Percentiles rank a stretch among this genome's conserved stretches.
phyloP scores from a whole-genome alignment of 1,284 basidiomycete genomes.

The Hypsizygus ulmarius region DNA sequence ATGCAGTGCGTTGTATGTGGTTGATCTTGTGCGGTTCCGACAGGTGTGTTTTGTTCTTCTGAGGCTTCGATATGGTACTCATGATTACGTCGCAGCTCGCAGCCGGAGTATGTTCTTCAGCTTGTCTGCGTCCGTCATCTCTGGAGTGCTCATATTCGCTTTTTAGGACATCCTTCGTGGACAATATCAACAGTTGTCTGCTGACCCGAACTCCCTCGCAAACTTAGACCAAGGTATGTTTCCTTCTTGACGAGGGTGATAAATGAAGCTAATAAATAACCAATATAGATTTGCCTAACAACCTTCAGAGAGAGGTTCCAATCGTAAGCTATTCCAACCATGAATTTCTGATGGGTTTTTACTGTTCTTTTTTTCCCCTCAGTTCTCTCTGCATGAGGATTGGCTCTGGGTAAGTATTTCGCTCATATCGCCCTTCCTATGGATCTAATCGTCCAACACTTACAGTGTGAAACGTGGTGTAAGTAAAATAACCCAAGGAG shows the following conservation, averaged over 20 bases:
- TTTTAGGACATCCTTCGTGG: slow-evolving; percentile 83
- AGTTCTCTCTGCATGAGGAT: slow-evolving; percentile 85
- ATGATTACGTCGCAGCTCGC: slow-evolving; percentile 51
- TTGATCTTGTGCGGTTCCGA: slow-evolving; percentile 95
- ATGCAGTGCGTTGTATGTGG: slow-evolving; percentile 87
- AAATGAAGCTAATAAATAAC: not conserved
- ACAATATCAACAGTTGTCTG: slow-evolving; percentile 90
- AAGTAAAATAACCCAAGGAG: slow-evolving; percentile 25
- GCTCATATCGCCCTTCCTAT: not conserved
- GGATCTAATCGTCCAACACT: not conserved
- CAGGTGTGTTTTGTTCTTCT: slow-evolving; percentile 45
- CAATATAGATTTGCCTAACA: slow-evolving; percentile 82
- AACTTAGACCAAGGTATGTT: slow-evolving; percentile 88
- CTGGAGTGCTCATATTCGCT: slow-evolving; percentile 1
- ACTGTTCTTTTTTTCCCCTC: slow-evolving; percentile 13
- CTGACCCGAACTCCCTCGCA: slow-evolving; percentile 90
- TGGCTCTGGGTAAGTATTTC: slow-evolving; percentile 83
- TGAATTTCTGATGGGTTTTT: not conserved
- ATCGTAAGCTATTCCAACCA: slow-evolving; percentile 57
- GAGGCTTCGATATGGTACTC: slow-evolving; percentile 3
- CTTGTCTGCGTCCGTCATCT: slow-evolving; percentile 1
- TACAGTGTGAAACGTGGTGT: slow-evolving; percentile 86
- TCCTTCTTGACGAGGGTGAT: not conserved
- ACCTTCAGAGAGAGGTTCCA: slow-evolving; percentile 82
- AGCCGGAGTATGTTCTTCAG: slow-evolving; percentile 61